Conservation (phyloP, 257 asterid genomes). For the Voacanga thouarsii region DNA sequence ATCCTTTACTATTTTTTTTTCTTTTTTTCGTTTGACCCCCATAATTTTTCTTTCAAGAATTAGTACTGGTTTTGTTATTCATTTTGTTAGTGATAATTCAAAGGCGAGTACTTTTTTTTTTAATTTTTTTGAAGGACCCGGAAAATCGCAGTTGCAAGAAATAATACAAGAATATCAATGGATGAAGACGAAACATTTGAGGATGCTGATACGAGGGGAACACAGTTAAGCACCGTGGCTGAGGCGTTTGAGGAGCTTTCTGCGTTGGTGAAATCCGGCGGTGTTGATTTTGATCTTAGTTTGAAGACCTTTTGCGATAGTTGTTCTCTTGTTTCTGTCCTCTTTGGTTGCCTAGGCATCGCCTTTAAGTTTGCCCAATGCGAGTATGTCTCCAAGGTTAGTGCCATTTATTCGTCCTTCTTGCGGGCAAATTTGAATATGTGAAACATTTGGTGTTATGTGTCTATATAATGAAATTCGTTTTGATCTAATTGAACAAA, state of each 20-base stretch:
- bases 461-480: no score
- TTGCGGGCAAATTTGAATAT: neutral
- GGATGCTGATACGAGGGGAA: slow-evolving; percentile 33
- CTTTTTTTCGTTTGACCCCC: no score
- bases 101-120: slow-evolving; percentile 26
- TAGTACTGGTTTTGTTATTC: neutral
- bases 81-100: neutral
- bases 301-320: slow-evolving; percentile 82
- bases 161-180: slow-evolving; percentile 23
- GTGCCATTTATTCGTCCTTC: neutral
- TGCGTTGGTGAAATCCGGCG: slow-evolving; percentile 41
- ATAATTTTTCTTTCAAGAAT: neutral
- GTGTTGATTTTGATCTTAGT: slow-evolving; percentile 49
- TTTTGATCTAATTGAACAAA: no score
- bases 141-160: slow-evolving; percentile 10
- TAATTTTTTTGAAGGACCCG: slow-evolving; percentile 39
- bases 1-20: neutral
- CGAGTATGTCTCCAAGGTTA: slow-evolving; percentile 83
- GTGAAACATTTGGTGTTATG: neutral
- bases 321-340: slow-evolving; percentile 85
- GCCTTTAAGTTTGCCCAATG: slow-evolving; percentile 91
- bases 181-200: slow-evolving; percentile 47
- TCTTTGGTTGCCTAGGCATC: slow-evolving; percentile 78
- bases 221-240: slow-evolving; percentile 76
- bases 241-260: slow-evolving; percentile 90